Evolutionary conservation across 1,139 yeast genomes (phyloP).

Genomic region (Groenewaldozyma auringiensis): DNA sequence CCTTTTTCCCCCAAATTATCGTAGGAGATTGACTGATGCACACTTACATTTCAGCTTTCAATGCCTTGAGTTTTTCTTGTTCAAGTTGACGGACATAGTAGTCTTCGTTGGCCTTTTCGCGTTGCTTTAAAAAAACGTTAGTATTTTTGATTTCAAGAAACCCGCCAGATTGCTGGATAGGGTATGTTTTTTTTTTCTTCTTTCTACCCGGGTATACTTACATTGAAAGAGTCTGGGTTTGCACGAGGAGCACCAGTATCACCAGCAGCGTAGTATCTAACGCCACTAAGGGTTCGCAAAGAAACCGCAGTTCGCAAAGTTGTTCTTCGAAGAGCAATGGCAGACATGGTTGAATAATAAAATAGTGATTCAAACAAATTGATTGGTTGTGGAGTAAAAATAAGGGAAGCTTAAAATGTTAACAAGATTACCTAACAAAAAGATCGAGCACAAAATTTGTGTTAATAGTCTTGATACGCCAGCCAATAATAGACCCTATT

Average conservation of each 20-base stretch:
- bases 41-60: constrained; percentile 31
- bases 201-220: constrained; percentile 19
- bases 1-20: too few relatives aligned
- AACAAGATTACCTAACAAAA: background rate
- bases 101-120: constrained; percentile 69
- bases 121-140: constrained; percentile 35
- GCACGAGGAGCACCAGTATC: constrained; percentile 49
- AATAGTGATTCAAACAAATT: background rate
- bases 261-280: constrained; percentile 47
- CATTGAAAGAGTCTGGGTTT: constrained; percentile 45
- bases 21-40: background rate
- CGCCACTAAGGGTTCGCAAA: constrained; percentile 19
- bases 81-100: constrained; percentile 54
- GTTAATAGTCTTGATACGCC: too few relatives aligned
- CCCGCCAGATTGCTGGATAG: background rate
- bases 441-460: too few relatives aligned
- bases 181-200: background rate
- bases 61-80: constrained; percentile 50
- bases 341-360: constrained; percentile 10
- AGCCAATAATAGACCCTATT: too few relatives aligned
- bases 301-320: constrained; percentile 8
- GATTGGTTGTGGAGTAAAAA: constrained; percentile 1
- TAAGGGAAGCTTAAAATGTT: background rate
- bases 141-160: constrained; percentile 2
- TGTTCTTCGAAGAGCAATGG: constrained; percentile 11